phyloP scores from a whole-genome alignment of 1,139 yeast genomes.

The Torulaspora pretoriensis region DNA sequence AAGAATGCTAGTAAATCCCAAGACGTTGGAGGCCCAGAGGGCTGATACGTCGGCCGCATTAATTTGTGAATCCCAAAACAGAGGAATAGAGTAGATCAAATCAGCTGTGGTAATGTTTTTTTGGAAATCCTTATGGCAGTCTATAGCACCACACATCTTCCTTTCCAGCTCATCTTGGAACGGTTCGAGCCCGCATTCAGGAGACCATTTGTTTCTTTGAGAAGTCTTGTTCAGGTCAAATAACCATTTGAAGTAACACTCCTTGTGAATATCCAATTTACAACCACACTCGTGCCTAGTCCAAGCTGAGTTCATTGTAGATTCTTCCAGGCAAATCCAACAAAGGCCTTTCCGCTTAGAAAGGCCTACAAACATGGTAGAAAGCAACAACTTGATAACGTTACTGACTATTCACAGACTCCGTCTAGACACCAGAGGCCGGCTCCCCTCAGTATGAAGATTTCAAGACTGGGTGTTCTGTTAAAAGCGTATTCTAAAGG shows the following conservation, averaged over 20 bases:
- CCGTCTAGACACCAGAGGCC: not conserved
- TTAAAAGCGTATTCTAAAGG: too few species aligned
- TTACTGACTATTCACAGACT: not conserved
- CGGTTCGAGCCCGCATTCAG: constrained; percentile 3
- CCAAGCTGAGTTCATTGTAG: constrained; percentile 17
- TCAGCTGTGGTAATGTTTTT: constrained; percentile 18
- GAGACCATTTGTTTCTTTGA: constrained; percentile 11
- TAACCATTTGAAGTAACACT: constrained; percentile 22
- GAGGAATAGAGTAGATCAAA: constrained; percentile 16
- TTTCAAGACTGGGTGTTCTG: too few species aligned
- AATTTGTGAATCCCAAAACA: constrained; percentile 16
- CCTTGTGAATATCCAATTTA: constrained; percentile 22
- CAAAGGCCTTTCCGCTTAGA: constrained; percentile 15
- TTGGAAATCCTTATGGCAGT: constrained; percentile 21
- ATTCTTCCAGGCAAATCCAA: constrained; percentile 25
- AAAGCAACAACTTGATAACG: not conserved
- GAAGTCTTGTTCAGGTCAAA: constrained; percentile 16
- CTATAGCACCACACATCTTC: constrained; percentile 18
- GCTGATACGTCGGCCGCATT: constrained; percentile 8
- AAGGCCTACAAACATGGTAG: constrained; percentile 1
- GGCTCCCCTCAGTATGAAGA: too few species aligned
- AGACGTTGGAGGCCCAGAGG: constrained; percentile 5
- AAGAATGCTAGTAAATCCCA: constrained; percentile 6
- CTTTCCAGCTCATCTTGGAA: constrained; percentile 14
- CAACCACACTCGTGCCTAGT: constrained; percentile 24